Conservation (phyloP, 345 rosid genomes). For the Microthlaspi erraticum region DNA sequence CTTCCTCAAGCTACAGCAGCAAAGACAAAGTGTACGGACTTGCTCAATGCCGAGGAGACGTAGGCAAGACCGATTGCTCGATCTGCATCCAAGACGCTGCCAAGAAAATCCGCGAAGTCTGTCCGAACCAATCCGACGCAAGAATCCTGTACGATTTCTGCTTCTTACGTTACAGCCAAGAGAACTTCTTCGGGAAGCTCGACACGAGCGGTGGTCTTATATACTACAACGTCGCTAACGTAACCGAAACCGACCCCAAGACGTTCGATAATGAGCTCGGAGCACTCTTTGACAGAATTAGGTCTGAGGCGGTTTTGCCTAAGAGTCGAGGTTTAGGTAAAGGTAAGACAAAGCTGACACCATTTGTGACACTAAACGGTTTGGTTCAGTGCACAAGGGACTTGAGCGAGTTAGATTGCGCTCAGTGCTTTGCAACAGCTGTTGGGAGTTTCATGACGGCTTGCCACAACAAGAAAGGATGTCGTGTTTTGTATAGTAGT, state of each 20-base stretch:
- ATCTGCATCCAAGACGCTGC: constrained; percentile 68
- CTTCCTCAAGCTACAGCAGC: constrained; percentile 47
- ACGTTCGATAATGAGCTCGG: constrained; percentile 60
- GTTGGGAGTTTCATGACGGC: constrained; percentile 56
- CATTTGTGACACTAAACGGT: constrained; percentile 64
- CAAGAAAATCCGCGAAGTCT: constrained; percentile 56
- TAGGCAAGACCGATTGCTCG: constrained; percentile 56
- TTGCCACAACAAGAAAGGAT: constrained; percentile 62
- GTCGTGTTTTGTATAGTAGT: constrained; percentile 69
- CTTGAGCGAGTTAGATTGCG: constrained; percentile 56
- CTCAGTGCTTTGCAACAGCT: constrained; percentile 77
- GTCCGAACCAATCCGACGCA: constrained; percentile 63
- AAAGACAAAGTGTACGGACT: constrained; percentile 64
- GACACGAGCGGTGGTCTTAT: constrained; percentile 58
- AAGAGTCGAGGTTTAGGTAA: constrained; percentile 64
- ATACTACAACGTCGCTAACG: constrained; percentile 60
- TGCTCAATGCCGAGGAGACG: constrained; percentile 83
- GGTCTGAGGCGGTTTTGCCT: constrained; percentile 58
- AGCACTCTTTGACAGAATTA: constrained; percentile 50
- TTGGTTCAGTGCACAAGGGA: constrained; percentile 79
- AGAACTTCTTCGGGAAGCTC: constrained; percentile 55
- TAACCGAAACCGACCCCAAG: constrained; percentile 52
- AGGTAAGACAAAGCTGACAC: constrained; percentile 56
- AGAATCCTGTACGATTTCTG: constrained; percentile 76
- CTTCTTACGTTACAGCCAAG: constrained; percentile 58